Percentiles rank a stretch among this genome's conserved stretches.
These are phyloP conservation scores for Porcisia hertigi DNA, from an alignment of 208 protist species.

Conservation along the genomic window DNA sequence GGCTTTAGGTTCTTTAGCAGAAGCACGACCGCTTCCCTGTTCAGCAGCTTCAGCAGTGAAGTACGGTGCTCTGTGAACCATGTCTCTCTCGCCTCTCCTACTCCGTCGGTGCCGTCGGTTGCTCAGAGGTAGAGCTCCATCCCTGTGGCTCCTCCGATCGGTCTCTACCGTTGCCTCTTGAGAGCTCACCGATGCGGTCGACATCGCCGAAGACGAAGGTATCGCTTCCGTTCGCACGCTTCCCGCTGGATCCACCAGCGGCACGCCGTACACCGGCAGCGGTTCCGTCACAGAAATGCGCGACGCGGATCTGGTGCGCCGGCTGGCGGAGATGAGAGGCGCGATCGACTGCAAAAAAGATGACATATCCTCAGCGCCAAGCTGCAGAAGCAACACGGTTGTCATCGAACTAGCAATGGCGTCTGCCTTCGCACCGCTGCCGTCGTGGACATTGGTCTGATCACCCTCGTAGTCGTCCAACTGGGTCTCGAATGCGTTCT, in stretches of 20 bases:
- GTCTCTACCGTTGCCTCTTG: background rate
- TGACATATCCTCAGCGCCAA: slow-evolving; percentile 46
- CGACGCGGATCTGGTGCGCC: slow-evolving; percentile 61
- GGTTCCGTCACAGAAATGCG: slow-evolving; percentile 76
- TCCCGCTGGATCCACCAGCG: slow-evolving; percentile 25
- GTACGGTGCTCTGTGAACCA: background rate
- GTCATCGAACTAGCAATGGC: background rate
- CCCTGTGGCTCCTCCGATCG: background rate
- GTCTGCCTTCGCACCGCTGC: background rate
- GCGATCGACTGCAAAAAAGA: slow-evolving; percentile 64
- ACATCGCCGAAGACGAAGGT: background rate
- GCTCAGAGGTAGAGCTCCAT: background rate
- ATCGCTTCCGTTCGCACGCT: slow-evolving; percentile 3
- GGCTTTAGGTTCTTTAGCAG: background rate
- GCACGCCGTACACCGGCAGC: slow-evolving; percentile 39
- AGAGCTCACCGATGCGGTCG: slow-evolving; percentile 4
- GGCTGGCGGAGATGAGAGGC: slow-evolving; percentile 57
- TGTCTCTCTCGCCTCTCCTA: background rate
- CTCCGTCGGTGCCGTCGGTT: background rate
- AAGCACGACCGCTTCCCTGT: background rate
- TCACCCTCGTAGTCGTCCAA: slow-evolving; percentile 30
- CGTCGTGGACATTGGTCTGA: background rate
- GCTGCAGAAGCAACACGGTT: slow-evolving; percentile 48
- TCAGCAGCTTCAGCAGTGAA: background rate
- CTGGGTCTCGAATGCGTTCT: slow-evolving; percentile 65